Evolutionary conservation across 2,329 filamentous ascomycete species (phyloP).

Genomic region (Aspergillus brasiliensis): DNA sequence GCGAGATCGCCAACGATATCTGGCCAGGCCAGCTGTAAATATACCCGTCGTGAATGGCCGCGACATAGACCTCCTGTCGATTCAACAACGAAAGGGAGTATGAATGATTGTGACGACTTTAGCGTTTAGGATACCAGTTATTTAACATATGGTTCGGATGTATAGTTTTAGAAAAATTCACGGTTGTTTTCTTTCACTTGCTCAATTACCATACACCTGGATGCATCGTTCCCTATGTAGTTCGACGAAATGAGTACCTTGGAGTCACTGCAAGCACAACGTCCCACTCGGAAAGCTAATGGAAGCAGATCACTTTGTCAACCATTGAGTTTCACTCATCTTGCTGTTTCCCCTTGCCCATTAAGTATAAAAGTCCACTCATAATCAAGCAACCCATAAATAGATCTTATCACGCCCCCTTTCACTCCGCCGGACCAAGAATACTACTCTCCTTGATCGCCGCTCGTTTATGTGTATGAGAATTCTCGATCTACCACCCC

Average conservation of each 20-base stretch:
- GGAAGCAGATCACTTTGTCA: not conserved
- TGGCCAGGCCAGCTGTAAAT: conserved; percentile 61
- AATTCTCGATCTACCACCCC: not conserved
- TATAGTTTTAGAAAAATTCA: not conserved
- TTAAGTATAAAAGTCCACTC: not conserved
- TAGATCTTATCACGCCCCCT: not conserved
- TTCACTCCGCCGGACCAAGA: not conserved
- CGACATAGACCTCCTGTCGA: conserved; percentile 13
- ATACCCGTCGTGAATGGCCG: conserved; percentile 9
- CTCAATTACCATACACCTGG: not conserved
- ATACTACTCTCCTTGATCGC: conserved; percentile 2
- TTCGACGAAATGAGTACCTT: not conserved
- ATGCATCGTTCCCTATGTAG: not conserved
- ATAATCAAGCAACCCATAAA: not conserved
- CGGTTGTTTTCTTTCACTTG: not conserved
- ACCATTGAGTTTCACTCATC: too few species aligned
- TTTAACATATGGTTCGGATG: conserved; percentile 10
- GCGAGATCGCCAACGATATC: conserved; percentile 71
- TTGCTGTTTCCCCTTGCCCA: not conserved
- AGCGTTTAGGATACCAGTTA: conserved; percentile 6
- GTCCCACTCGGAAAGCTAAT: not conserved
- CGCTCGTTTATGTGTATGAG: not conserved
- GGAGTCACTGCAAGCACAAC: not conserved
- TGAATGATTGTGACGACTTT: conserved; percentile 8
- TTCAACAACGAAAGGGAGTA: conserved; percentile 7